Percentiles rank a stretch among this genome's conserved stretches.
phyloP scores from a whole-genome alignment of 2,329 filamentous ascomycete genomes.

The Penicillium sclerotigenum region DNA sequence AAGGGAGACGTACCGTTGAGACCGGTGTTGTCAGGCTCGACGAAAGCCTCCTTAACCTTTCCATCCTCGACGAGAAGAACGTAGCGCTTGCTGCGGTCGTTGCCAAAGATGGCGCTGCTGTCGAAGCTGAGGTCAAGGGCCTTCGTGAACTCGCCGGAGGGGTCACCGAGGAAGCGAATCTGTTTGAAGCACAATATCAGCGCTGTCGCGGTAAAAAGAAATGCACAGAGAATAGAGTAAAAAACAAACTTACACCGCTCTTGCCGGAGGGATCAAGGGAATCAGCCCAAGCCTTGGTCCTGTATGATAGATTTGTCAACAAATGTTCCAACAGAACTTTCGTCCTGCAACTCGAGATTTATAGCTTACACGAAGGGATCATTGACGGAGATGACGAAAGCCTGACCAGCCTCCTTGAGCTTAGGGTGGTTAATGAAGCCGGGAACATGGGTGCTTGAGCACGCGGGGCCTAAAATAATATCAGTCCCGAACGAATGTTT shows the following conservation, averaged over 20 bases:
- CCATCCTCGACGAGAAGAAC: constrained; percentile 79
- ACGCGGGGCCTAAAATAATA: constrained; percentile 51
- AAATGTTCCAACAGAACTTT: constrained; percentile 2
- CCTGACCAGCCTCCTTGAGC: constrained; percentile 74
- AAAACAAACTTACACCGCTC: constrained; percentile 64
- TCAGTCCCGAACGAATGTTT: constrained; percentile 8
- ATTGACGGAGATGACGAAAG: constrained; percentile 90
- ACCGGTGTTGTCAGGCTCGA: constrained; percentile 87
- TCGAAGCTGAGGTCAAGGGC: constrained; percentile 82
- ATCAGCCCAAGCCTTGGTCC: constrained; percentile 86
- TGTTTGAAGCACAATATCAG: constrained; percentile 36
- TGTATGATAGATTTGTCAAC: constrained; percentile 35
- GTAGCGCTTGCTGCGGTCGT: constrained; percentile 80
- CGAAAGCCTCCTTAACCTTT: constrained; percentile 73
- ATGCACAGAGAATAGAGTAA: constrained; percentile 19
- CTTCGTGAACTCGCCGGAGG: constrained; percentile 74
- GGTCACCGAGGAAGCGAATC: constrained; percentile 88
- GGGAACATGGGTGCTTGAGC: constrained; percentile 71
- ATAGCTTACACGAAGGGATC: constrained; percentile 82
- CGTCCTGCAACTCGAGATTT: not conserved
- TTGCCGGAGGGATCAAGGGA: constrained; percentile 70
- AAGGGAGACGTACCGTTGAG: constrained; percentile 59
- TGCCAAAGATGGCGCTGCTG: constrained; percentile 73
- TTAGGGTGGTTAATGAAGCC: constrained; percentile 78
- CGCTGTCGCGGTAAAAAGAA: not conserved